Percentiles rank a stretch among this genome's conserved stretches.
Evolutionary conservation across 345 rosid species (phyloP).

Genomic region (Salix purpurea): DNA sequence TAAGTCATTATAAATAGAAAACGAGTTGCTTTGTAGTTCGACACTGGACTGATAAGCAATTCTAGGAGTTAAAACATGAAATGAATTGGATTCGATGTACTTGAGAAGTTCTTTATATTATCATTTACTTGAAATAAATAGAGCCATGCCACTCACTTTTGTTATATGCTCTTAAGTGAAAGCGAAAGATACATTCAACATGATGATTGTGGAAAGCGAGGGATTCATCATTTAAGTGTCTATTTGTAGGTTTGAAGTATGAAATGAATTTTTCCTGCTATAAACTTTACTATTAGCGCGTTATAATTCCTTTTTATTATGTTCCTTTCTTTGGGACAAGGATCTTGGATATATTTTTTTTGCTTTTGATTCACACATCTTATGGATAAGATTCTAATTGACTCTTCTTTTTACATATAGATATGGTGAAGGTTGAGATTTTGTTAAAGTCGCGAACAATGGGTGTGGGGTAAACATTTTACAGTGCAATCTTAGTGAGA

Average conservation of each 20-base stretch:
- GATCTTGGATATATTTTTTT: too few relatives aligned
- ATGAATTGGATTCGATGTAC: background rate
- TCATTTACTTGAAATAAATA: background rate
- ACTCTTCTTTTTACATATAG: too few relatives aligned
- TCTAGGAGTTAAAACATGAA: background rate
- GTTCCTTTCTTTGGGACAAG: background rate
- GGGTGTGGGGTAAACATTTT: constrained; percentile 9
- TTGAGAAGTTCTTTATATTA: background rate
- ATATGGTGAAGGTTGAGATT: too few relatives aligned
- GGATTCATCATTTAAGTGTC: constrained; percentile 75
- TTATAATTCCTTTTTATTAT: background rate
- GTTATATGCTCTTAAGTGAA: constrained; percentile 44
- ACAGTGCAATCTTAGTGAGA: constrained; percentile 69
- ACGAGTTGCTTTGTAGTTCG: background rate
- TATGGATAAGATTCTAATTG: too few relatives aligned
- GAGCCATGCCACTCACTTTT: constrained; percentile 6
- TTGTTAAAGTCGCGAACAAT: too few relatives aligned
- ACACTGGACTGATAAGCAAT: background rate
- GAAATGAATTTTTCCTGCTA: background rate
- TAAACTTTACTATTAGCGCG: background rate
- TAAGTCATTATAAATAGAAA: background rate
- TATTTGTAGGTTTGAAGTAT: constrained; percentile 52
- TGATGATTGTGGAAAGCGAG: constrained; percentile 61
- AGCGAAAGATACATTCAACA: constrained; percentile 60
- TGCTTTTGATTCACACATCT: too few relatives aligned